Evolutionary conservation across 108 stramenopile genomes (phyloP).

Genomic region (Epithemia pelagica): DNA sequence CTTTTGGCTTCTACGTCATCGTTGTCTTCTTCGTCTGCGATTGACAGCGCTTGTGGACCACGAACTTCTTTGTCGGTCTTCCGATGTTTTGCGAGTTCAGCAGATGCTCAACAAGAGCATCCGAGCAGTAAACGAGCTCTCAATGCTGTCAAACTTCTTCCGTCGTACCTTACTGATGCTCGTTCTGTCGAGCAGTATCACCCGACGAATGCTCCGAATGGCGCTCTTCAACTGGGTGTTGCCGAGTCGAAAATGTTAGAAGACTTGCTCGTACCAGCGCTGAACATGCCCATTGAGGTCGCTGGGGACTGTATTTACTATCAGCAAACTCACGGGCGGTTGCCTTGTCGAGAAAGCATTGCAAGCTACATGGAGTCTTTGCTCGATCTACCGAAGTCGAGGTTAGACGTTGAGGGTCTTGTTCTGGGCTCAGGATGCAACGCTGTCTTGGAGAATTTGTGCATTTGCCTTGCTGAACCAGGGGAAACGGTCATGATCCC

Average conservation of each 20-base stretch:
- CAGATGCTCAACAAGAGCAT: too few species aligned
- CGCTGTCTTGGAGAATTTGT: constrained; percentile 82
- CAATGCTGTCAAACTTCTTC: constrained; percentile 45
- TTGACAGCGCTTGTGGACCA: too few species aligned
- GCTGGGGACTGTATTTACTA: constrained; percentile 72
- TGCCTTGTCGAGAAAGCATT: constrained; percentile 41
- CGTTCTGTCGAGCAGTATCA: constrained; percentile 51
- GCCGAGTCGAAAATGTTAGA: constrained; percentile 80
- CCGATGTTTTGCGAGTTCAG: too few species aligned
- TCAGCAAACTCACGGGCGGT: constrained; percentile 74
- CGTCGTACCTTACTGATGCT: constrained; percentile 66
- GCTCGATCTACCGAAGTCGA: constrained; percentile 19
- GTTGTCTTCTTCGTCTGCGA: too few species aligned
- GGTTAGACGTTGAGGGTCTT: constrained; percentile 56
- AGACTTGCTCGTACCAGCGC: constrained; percentile 46
- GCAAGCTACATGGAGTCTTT: constrained; percentile 49
- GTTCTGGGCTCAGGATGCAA: constrained; percentile 82
- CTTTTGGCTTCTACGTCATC: too few species aligned
- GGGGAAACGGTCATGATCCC: constrained; percentile 86
- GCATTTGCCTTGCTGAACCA: constrained; percentile 68
- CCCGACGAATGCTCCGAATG: constrained; percentile 36
- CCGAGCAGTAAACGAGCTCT: constrained; percentile 23
- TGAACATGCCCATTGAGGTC: constrained; percentile 10
- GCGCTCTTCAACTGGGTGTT: constrained; percentile 70
- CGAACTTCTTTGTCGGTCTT: too few species aligned